A percentile compares a stretch with the other conserved stretches of the same genome.
Conservation (phyloP, 2,329 filamentous ascomycete species). For the Sordariomycetes sp. region DNA sequence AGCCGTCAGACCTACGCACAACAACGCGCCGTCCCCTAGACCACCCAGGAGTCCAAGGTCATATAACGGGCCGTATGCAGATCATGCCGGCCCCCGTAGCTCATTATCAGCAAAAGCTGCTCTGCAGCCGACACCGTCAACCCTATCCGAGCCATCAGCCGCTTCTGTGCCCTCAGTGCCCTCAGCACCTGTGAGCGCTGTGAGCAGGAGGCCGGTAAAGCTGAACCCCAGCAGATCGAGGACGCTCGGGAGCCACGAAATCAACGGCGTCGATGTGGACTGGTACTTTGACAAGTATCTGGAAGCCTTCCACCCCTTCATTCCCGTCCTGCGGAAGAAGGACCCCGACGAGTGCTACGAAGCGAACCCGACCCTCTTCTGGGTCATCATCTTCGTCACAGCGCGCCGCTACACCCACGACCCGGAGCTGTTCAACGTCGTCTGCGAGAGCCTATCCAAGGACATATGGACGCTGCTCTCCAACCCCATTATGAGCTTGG, state of each 20-base stretch:
- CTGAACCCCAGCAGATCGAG: conserved; percentile 21
- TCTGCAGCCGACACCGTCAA: not conserved
- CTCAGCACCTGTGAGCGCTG: no score
- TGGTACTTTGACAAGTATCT: conserved; percentile 49
- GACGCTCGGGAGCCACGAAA: conserved; percentile 34
- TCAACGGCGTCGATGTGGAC: conserved; percentile 43
- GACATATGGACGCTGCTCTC: conserved; percentile 36
- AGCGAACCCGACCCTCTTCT: conserved; percentile 39
- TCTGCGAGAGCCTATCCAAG: conserved; percentile 35
- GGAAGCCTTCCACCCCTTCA: conserved; percentile 40
- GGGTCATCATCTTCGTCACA: conserved; percentile 42
- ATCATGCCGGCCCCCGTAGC: not conserved
- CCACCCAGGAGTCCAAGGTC: not conserved
- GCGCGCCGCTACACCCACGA: conserved; percentile 34
- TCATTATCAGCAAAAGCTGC: not conserved
- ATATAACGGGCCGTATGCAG: not conserved
- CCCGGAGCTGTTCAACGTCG: conserved; percentile 28
- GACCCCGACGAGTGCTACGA: conserved; percentile 43
- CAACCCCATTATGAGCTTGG: conserved; percentile 31
- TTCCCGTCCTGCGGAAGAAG: conserved; percentile 38
- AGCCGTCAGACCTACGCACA: conserved; percentile 25
- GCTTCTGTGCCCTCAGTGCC: no score
- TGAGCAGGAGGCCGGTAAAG: conserved; percentile 3
- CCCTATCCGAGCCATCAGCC: conserved; percentile 1
- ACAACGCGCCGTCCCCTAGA: not conserved